Conservation (phyloP, 495 filamentous ascomycete species). For the Talaromyces proteolyticus region DNA sequence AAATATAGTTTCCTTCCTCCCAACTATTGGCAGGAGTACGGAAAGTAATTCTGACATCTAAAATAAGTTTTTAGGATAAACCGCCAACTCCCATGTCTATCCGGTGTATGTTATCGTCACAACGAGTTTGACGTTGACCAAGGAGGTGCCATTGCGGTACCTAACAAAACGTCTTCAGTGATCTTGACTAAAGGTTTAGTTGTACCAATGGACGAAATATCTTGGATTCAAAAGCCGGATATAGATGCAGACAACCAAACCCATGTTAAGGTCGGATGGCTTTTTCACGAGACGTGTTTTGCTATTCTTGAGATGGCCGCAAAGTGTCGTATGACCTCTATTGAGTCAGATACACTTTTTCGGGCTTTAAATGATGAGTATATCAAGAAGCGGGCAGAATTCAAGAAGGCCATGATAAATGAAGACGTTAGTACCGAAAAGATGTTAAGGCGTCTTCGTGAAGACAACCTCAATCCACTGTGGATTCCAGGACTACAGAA, state of each 20-base stretch:
- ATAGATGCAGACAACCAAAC: too few species aligned
- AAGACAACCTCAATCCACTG: not conserved
- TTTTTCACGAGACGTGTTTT: not conserved
- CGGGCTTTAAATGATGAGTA: not conserved
- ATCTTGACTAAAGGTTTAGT: not conserved
- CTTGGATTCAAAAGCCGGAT: not conserved
- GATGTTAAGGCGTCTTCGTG: not conserved
- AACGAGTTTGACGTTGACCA: not conserved
- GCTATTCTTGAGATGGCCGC: not conserved
- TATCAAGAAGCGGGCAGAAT: not conserved
- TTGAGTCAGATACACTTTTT: not conserved
- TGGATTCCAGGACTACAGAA: not conserved
- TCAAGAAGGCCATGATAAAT: not conserved
- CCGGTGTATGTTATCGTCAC: not conserved
- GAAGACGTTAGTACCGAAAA: not conserved
- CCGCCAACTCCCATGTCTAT: not conserved
- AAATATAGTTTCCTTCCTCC: not conserved
- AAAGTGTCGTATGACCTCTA: not conserved
- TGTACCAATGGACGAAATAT: not conserved
- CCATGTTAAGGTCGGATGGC: not conserved
- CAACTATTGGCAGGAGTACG: not conserved
- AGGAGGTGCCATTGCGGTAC: not conserved
- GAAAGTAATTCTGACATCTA: not conserved
- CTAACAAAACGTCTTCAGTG: not conserved
- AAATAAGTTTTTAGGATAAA: not conserved